Conservation (phyloP, 2,329 filamentous ascomycete genomes). For the Tricladium varicosporioides region DNA sequence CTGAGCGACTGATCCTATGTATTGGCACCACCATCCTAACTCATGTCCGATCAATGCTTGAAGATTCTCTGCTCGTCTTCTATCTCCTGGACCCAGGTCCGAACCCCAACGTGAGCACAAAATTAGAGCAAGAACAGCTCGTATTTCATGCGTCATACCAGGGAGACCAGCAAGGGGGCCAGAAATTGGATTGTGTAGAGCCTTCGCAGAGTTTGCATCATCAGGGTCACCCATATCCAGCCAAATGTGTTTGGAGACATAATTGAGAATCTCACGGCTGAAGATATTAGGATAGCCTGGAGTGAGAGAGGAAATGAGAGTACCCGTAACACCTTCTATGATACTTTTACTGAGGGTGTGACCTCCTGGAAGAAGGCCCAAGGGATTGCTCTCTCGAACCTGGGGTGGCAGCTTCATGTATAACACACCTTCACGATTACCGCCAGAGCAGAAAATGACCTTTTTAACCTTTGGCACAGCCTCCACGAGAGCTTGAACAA, state of each 20-base stretch:
- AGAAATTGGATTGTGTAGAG: conserved; percentile 69
- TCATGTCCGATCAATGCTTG: conserved; percentile 26
- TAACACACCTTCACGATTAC: conserved; percentile 80
- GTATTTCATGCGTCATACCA: conserved; percentile 69
- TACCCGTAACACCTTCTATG: conserved; percentile 31
- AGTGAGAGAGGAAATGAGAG: conserved; percentile 19
- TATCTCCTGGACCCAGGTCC: conserved; percentile 50
- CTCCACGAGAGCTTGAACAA: conserved; percentile 72
- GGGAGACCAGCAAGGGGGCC: conserved; percentile 64
- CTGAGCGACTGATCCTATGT: conserved; percentile 27
- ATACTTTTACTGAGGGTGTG: conserved; percentile 32
- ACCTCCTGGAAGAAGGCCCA: conserved; percentile 42
- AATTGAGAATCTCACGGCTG: conserved; percentile 42
- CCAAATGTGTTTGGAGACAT: conserved; percentile 52
- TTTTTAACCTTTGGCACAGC: conserved; percentile 68
- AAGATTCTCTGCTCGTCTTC: conserved; percentile 22
- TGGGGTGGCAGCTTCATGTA: conserved; percentile 64
- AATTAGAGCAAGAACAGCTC: conserved; percentile 69
- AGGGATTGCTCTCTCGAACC: conserved; percentile 63
- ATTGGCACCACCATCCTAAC: conserved; percentile 33
- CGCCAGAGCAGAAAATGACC: conserved; percentile 83
- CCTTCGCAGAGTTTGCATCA: conserved; percentile 60
- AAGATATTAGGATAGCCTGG: conserved; percentile 37
- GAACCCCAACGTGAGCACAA: conserved; percentile 74
- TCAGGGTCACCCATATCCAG: conserved; percentile 46